Evolutionary conservation across 805 yeast genomes (phyloP), one percentile per base, ranked within the genome.

Genomic region (Candida manassasensis): DNA sequence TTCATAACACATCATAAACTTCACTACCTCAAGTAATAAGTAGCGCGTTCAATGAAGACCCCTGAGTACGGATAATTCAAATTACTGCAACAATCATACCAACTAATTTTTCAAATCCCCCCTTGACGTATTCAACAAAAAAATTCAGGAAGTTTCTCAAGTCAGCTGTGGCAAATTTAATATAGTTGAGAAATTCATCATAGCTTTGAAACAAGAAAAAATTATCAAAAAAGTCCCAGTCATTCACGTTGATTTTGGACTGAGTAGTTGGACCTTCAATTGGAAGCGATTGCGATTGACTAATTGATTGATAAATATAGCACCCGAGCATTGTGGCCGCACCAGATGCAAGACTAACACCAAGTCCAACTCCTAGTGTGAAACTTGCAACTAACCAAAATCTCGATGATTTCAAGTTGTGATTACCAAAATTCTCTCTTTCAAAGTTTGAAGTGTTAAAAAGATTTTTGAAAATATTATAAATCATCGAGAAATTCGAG

Each of bases 301-400:
- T 15, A 12, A 19, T 14, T 4, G 21, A 4, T 14, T 35, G 34
- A 21, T 35, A 36, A 4, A 43, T 6, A 25, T 35, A 41, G 21
- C 29, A 39, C 9, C 38, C 35, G 25, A 40, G 25, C 7, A 40
- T 32, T 13, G 49, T 47, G 4, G 53, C 42, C 11, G 61, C 40
- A 7, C 59, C 57, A 34, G 42, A 50, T 9, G 62, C 51, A 26
- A 56, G 28, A 1, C 57, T 51, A 15, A 53, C 38, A 2, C 71
- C 70, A 13, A 66, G 45, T 1, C 69, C 66, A 22, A 64, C 46
- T 1, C 70, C 70, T 15, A 63, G 19, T 1, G 64, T 45, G 39
- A 65, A 63, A 37, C 66, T 50, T 32, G 59, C 61, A 4, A 62
- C 16, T 8, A 61, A 18, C 52, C 59, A 56, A 6, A 51, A 32